Percentiles rank a stretch among this genome's conserved stretches.
Evolutionary conservation across 768 basidiomycete genomes (phyloP).

Genomic region (Panellus pusillus): DNA sequence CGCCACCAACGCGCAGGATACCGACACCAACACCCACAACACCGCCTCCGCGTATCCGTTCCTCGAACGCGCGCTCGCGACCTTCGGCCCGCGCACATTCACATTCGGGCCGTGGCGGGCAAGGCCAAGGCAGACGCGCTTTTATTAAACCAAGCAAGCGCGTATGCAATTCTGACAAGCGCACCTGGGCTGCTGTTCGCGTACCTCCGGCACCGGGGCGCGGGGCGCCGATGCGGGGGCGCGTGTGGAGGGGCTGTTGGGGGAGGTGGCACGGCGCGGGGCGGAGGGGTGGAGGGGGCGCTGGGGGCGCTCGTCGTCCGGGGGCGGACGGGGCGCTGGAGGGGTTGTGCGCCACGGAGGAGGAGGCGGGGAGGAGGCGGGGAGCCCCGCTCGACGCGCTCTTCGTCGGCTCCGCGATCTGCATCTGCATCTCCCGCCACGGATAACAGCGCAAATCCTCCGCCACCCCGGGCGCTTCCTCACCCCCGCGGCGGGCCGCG

Average conservation of each 20-base stretch:
- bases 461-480: slow-evolving; percentile 14
- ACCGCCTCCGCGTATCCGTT: slow-evolving; percentile 1
- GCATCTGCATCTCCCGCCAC: background rate
- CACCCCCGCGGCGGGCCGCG: slow-evolving; percentile 1
- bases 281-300: slow-evolving; percentile 34
- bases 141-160: slow-evolving; percentile 36
- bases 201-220: slow-evolving; percentile 48
- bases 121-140: slow-evolving; percentile 53
- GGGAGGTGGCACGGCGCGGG: slow-evolving; percentile 37
- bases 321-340: background rate
- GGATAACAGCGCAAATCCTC: slow-evolving; percentile 10
- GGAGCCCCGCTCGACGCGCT: slow-evolving; percentile 19
- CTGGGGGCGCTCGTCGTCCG: slow-evolving; percentile 42
- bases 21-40: background rate
- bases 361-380: background rate
- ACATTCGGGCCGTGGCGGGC: slow-evolving; percentile 46
- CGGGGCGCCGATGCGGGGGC: slow-evolving; percentile 28
- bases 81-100: slow-evolving; percentile 55
- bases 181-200: slow-evolving; percentile 48
- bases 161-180: slow-evolving; percentile 37
- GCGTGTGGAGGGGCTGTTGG: slow-evolving; percentile 53
- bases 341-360: slow-evolving; percentile 3
- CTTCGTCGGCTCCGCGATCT: background rate
- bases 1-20: slow-evolving; percentile 17
- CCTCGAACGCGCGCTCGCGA: slow-evolving; percentile 47